Base-by-base conservation (phyloP, 768 basidiomycete genomes). In the Kwoniella bestiolae region DNA sequence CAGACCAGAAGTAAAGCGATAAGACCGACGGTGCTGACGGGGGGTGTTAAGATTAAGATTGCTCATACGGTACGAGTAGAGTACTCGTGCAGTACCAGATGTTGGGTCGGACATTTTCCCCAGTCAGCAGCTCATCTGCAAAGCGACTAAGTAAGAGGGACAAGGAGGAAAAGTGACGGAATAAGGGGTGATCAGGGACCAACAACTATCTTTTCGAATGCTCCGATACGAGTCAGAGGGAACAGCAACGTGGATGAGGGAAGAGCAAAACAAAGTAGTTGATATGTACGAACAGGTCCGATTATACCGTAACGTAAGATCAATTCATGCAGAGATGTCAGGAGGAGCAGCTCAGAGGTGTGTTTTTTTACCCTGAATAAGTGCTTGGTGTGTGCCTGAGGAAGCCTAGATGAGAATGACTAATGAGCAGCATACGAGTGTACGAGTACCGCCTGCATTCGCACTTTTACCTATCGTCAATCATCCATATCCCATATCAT, bases 381-480 rank as follows among this genome's bases (percentile, higher is more conserved):
- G 38, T 41, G 38, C 18, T 14, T 18, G 38, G 38, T 41, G n/a
- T n/a, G n/a, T n/a, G 38, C 38, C 38, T 41, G 38, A 41, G 38
- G 12, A 2, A 41, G 38, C 38, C 38, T 18, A 41, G 38, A 41
- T 5, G 38, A 18, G 38, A 41, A 41, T 41, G 38, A 41, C 38
- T 41, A 41, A 41, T 41, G 12, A n/a, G n/a, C n/a, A n/a, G n/a
- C n/a, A n/a, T n/a, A n/a, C n/a, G n/a, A 14, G 0, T 41, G 38
- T 41, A 52, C 50, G 50, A 52, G 50, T 25, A 52, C 52, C 52
- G 52, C 52, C 52, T 55, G 32, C 11, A 55, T 55, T 55, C 52
- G 52, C 52, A 55, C 52, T 35, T 41, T 41, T 51, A 11, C 25
- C 14, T 11, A 55, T 35, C 52, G 34, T n/a, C 32, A 25, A 11